Evolutionary conservation across 805 yeast genomes (phyloP).

Genomic region (Candida boleticola): DNA sequence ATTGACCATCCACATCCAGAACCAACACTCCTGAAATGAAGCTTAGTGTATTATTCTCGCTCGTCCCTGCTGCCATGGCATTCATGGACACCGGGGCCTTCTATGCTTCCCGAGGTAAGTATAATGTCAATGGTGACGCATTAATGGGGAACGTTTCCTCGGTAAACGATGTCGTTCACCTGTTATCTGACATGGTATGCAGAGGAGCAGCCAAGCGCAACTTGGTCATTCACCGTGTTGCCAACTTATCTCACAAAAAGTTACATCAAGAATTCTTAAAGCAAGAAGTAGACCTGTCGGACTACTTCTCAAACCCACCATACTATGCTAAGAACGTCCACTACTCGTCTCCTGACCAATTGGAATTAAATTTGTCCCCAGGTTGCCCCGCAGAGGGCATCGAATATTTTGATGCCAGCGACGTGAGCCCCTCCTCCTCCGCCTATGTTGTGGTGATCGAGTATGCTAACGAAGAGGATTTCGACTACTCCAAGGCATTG

Average conservation of each 20-base stretch:
- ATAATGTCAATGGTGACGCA: not conserved
- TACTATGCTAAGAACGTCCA: conserved; percentile 16
- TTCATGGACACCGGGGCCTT: conserved; percentile 25
- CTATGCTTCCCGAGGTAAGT: conserved; percentile 17
- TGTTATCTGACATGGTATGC: conserved; percentile 13
- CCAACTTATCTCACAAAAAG: conserved; percentile 12
- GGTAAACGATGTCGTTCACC: not conserved
- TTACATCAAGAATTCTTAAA: conserved; percentile 8
- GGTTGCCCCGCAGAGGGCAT: conserved; percentile 10
- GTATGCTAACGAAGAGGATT: conserved; percentile 23
- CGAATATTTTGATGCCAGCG: conserved; percentile 4
- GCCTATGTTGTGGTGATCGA: conserved; percentile 15
- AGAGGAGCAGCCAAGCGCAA: conserved; percentile 12
- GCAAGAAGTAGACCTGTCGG: not conserved
- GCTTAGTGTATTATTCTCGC: conserved; percentile 7
- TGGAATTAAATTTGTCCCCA: conserved; percentile 16
- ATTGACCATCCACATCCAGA: no score
- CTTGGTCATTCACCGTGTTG: conserved; percentile 26
- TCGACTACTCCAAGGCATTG: conserved; percentile 5
- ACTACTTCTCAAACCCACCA: not conserved
- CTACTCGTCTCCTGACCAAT: conserved; percentile 13
- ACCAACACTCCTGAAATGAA: not conserved
- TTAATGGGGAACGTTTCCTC: not conserved
- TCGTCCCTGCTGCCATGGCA: conserved; percentile 14
- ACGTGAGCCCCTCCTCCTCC: not conserved